phyloP scores from a whole-genome alignment of 179 eudicot genomes.

The Patellifolia procumbens region DNA sequence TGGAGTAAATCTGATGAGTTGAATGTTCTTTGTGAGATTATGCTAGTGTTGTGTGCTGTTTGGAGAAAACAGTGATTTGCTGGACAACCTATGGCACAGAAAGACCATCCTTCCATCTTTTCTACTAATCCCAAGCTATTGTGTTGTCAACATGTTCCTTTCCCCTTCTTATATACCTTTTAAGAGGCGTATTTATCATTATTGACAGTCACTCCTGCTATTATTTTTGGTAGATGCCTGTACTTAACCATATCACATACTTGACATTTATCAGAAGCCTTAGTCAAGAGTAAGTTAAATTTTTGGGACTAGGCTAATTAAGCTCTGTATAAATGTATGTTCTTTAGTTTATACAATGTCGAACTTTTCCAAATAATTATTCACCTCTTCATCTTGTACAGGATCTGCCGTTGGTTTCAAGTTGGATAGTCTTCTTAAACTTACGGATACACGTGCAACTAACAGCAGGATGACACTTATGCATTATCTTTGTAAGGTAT shows the following conservation, averaged over 20 bases:
- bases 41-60: not conserved
- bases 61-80: not conserved
- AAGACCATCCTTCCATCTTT: not conserved
- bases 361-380: constrained; percentile 3
- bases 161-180: not conserved
- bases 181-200: not conserved
- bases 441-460: constrained; percentile 81
- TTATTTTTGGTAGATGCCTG: not conserved
- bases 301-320: not conserved
- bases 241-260: not conserved
- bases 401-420: constrained; percentile 86
- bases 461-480: constrained; percentile 78
- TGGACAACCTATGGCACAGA: not conserved
- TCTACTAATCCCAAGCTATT: not conserved
- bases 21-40: not conserved
- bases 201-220: not conserved
- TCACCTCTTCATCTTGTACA: constrained; percentile 21
- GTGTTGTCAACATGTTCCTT: not conserved
- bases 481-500: constrained; percentile 91
- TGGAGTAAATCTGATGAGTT: not conserved
- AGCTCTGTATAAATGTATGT: not conserved
- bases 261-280: not conserved
- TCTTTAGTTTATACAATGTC: not conserved
- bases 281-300: not conserved
- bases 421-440: constrained; percentile 82